Conservation (phyloP, 768 basidiomycete genomes). For the Lactifluus pinguis region DNA sequence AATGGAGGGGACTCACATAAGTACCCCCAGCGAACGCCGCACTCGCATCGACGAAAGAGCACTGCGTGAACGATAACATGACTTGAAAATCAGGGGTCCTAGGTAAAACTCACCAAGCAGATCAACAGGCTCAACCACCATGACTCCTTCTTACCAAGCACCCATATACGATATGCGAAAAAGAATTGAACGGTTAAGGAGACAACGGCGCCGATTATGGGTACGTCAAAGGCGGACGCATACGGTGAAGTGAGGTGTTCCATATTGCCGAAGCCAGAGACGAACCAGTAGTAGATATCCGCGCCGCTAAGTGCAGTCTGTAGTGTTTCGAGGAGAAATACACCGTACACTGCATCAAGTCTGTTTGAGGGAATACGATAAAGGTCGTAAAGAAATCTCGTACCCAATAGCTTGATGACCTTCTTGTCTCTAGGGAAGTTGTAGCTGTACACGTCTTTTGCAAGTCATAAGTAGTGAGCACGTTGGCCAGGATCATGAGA, state of each 20-base stretch:
- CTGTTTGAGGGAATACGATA: neutral
- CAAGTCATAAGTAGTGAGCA: neutral
- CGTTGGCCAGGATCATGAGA: neutral
- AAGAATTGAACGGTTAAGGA: conserved; percentile 26
- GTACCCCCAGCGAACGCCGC: neutral
- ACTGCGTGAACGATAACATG: neutral
- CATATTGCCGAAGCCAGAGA: conserved; percentile 26
- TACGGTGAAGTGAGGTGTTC: conserved; percentile 16
- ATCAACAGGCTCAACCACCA: neutral
- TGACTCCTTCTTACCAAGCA: neutral
- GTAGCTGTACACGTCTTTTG: conserved; percentile 12
- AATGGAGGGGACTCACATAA: neutral
- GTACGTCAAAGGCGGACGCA: conserved; percentile 23
- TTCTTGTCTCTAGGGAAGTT: conserved; percentile 1
- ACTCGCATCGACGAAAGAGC: neutral
- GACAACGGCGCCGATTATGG: conserved; percentile 23
- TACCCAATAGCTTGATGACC: conserved; percentile 1
- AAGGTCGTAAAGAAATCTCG: neutral
- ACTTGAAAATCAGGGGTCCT: no score
- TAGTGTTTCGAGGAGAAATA: conserved; percentile 22
- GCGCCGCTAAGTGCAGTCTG: conserved; percentile 23
- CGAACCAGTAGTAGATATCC: conserved; percentile 26
- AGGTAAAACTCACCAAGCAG: neutral
- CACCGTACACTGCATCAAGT: conserved; percentile 20
- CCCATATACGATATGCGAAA: conserved; percentile 26